Evolutionary conservation across 2,329 filamentous ascomycete species (phyloP), one percentile per base, ranked within the genome.

Genomic region (Colletotrichum sp.): DNA sequence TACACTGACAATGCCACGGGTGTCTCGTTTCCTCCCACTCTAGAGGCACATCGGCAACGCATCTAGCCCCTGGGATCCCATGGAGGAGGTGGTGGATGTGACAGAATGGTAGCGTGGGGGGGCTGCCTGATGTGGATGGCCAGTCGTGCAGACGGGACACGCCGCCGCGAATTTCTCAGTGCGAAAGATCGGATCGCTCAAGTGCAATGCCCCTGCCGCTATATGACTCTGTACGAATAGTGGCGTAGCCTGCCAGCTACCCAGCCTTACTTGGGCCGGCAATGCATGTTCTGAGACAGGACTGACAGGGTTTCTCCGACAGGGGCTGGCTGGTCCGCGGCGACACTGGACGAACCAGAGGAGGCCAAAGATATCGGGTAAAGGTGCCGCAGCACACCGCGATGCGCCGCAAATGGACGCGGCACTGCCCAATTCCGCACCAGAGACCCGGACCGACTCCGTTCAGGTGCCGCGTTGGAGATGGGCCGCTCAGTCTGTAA

Each of bases 271-370:
- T 52, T 73, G 39, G 57, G 48, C 57, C 32, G 32, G 48, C 60
- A 71, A 64, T 65, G 67, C 72, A 65, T 74, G 67, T 59, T 71
- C 72, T 74, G 68, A 74, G 59, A 74, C 67, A 74, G 28, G n/a
- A 18, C 16, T 48, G 66, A 63, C 71, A 70, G 55, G 71, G 71
- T 44, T 64, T 64, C 12, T 32, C 39, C 24, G 60, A 65, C 67
- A 71, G 34, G 72, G 72, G 7, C 28, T 18, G 26, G 55, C 28
- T 44, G 60, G 60, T 22, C 26, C 16, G 24, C 24, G 30, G n/a
- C 28, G 18, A 34, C 59, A 63, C 18, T 63, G 30, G 57, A 70
- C 39, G 26, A 59, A 57, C 57, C 24, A 70, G 66, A 68, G 32
- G 55, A 67, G 39, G 39, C 44, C 55, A 60, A 52, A 22, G 36